Base-by-base conservation (phyloP, 306 rosid genomes). In the Citrullus mucosospermus region DNA sequence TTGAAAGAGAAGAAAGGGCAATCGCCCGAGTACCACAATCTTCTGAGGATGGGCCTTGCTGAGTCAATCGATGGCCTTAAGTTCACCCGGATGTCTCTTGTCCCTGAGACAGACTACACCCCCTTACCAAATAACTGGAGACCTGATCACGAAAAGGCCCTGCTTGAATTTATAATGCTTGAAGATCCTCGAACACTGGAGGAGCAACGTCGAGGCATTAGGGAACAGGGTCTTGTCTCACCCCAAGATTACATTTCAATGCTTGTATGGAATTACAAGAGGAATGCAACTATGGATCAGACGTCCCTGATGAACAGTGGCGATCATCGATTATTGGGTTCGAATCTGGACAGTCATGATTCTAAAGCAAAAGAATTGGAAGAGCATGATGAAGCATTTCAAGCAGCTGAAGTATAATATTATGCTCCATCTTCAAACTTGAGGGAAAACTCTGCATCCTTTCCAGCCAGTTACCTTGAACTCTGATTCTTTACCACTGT, bases 201-300 rank as follows among this genome's bases (percentile, higher is more conserved):
- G 87, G 96, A 89, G 75, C 97, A 90, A 55, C 82, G 74, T 83
- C 76, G 85, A 71, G 79, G 86, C 84, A 90, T 89, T 43, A 71
- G 63, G 81, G 95, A 94, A 75, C 90, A 87, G 72, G 98, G 98
- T 55, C 98, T 92, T 80, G 90, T 94, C 79, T 79, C 96, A 17
- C 95, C 97, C 50, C 98, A 94, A 81, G 97, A 94, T 84, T 92
- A 92, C 79, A 83, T 89, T 77, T 94, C 98, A 56, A 92, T 92
- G 96, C 98, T 94, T 82, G 98, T 94, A 55, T 94, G 98, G 98
- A 94, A 94, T 84, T 92, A 92, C 83, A 94, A 94, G 87, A 90
- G 85, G 84, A 94, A 83, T 77, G 82, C 91, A 81, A 72, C 83
- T 48, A 71, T 82, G 60, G 96, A 92, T 80, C 90, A 88, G 59